phyloP scores from a whole-genome alignment of 1,284 basidiomycete genomes.

The Trichosporon coremiiforme region DNA sequence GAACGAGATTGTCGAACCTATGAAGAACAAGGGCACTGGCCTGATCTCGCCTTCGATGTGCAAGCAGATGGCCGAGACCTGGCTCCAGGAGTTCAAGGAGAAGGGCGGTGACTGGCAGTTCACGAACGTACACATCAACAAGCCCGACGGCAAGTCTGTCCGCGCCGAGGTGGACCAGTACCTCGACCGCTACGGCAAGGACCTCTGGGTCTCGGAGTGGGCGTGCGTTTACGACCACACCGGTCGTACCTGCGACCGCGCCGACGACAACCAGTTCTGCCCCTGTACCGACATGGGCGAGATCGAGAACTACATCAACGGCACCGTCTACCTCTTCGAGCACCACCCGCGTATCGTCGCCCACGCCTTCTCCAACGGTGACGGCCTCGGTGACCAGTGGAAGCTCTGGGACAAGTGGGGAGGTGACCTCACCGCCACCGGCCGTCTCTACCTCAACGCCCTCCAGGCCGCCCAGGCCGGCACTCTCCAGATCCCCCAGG shows the following conservation, averaged over 20 bases:
- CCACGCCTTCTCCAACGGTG: constrained; percentile 46
- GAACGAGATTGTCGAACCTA: constrained; percentile 50
- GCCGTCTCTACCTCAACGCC: constrained; percentile 52
- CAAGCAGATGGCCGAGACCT: constrained; percentile 37
- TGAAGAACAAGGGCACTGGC: constrained; percentile 38
- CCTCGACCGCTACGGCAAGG: constrained; percentile 52
- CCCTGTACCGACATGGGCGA: constrained; percentile 42
- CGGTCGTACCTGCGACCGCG: constrained; percentile 23
- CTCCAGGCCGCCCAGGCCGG: constrained; percentile 31
- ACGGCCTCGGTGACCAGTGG: constrained; percentile 33
- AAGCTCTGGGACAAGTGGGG: not conserved
- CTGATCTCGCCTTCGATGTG: constrained; percentile 44
- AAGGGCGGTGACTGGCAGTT: constrained; percentile 38
- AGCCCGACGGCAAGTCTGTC: constrained; percentile 51
- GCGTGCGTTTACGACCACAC: constrained; percentile 53
- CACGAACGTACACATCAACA: constrained; percentile 51
- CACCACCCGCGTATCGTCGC: constrained; percentile 46
- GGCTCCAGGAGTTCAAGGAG: constrained; percentile 33
- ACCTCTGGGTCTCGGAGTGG: constrained; percentile 56
- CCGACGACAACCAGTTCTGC: constrained; percentile 37
- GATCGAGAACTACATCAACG: constrained; percentile 47
- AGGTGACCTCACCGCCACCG: constrained; percentile 40
- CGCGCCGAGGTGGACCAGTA: constrained; percentile 51
- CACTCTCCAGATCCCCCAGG: constrained; percentile 1
- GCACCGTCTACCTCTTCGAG: constrained; percentile 53